Percentiles rank a stretch among this genome's conserved stretches.
phyloP scores from a whole-genome alignment of 1,284 basidiomycete species.

The Schizophyllum amplum region DNA sequence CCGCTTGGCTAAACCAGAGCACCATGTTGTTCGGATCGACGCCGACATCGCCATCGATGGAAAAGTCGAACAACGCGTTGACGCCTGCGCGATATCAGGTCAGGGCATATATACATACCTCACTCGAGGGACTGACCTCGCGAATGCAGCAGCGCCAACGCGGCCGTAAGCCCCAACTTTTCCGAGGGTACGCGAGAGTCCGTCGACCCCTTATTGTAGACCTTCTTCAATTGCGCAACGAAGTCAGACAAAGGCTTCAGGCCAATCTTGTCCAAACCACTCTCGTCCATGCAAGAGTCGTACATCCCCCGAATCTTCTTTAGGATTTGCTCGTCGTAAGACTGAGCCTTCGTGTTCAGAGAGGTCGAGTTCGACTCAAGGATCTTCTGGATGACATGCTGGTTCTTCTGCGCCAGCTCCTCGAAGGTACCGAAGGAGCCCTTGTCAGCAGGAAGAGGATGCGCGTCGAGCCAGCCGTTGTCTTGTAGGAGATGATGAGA shows the following conservation, averaged over 20 bases:
- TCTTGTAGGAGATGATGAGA: slow-evolving; percentile 31
- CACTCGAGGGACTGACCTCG: slow-evolving; percentile 46
- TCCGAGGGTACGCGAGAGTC: slow-evolving; percentile 15
- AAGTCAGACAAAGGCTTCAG: slow-evolving; percentile 52
- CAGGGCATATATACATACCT: not conserved
- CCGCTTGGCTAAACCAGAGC: slow-evolving; percentile 81
- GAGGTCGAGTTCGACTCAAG: slow-evolving; percentile 32
- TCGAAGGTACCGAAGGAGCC: slow-evolving; percentile 61
- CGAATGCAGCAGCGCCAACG: slow-evolving; percentile 83
- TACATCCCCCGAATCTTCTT: slow-evolving; percentile 79
- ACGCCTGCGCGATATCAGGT: slow-evolving; percentile 47
- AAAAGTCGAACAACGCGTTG: slow-evolving; percentile 69
- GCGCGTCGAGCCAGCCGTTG: slow-evolving; percentile 75
- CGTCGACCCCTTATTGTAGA: slow-evolving; percentile 42
- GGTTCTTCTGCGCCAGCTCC: slow-evolving; percentile 53
- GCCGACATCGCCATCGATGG: slow-evolving; percentile 84
- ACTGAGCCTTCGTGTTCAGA: slow-evolving; percentile 17
- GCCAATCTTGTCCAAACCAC: slow-evolving; percentile 55
- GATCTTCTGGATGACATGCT: slow-evolving; percentile 54
- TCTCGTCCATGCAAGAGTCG: slow-evolving; percentile 76
- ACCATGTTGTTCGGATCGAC: slow-evolving; percentile 85
- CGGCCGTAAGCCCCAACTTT: slow-evolving; percentile 59
- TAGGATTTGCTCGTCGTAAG: slow-evolving; percentile 63
- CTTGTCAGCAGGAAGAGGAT: slow-evolving; percentile 83
- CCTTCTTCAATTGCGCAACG: slow-evolving; percentile 43